These are phyloP conservation scores for Dryadomyces quercivorus DNA, from an alignment of 2,329 filamentous ascomycete genomes.

Conservation along the genomic window DNA sequence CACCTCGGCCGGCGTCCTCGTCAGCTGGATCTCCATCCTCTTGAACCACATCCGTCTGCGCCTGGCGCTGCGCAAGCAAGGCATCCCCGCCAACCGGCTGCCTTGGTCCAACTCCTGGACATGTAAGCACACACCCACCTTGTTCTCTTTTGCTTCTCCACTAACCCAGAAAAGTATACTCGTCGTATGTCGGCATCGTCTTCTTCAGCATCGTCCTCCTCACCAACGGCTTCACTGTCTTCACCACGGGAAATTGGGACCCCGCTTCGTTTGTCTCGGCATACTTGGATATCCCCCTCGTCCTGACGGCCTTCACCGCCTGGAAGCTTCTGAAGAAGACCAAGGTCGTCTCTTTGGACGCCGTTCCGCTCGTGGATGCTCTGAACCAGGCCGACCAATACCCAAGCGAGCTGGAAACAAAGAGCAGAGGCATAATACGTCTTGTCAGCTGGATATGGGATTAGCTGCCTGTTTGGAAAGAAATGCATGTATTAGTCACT, in stretches of 20 bases:
- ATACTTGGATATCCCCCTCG: conserved; percentile 45
- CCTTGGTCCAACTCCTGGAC: conserved; percentile 56
- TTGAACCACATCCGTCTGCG: conserved; percentile 54
- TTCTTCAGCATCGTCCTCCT: conserved; percentile 41
- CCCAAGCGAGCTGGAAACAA: conserved; percentile 18
- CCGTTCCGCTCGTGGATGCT: conserved; percentile 38
- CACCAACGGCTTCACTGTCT: conserved; percentile 58
- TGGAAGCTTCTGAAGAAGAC: conserved; percentile 10
- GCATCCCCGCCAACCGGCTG: conserved; percentile 33
- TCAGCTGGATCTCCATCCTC: conserved; percentile 57
- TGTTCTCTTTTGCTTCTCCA: not conserved
- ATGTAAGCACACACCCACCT: conserved; percentile 25
- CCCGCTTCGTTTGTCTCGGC: conserved; percentile 49
- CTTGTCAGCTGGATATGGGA: conserved; percentile 25
- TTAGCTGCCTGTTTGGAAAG: conserved; percentile 5
- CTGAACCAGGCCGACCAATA: conserved; percentile 32
- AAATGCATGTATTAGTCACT: too few species aligned
- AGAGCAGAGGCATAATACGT: conserved; percentile 17
- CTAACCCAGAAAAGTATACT: conserved; percentile 25
- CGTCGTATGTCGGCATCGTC: conserved; percentile 19
- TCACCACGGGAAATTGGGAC: conserved; percentile 43
- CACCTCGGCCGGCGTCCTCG: conserved; percentile 55
- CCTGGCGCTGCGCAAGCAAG: conserved; percentile 29
- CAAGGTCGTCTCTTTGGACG: not conserved
- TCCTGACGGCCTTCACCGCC: conserved; percentile 18